Evolutionary conservation across 2,329 filamentous ascomycete species (phyloP).

Genomic region (Colletotrichum liriopes): DNA sequence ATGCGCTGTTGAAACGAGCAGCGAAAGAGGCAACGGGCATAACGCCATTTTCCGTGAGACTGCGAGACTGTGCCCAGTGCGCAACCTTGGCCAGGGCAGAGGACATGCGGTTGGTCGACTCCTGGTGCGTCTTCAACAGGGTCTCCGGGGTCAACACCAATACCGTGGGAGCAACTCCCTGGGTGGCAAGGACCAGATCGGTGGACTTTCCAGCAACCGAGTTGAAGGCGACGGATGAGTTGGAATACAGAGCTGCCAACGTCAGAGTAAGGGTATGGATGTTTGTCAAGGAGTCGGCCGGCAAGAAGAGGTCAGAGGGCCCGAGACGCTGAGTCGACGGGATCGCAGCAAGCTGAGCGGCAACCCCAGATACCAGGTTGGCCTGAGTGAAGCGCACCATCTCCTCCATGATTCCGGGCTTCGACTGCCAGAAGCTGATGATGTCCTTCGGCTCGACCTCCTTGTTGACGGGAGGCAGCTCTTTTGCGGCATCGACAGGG

Average conservation of each 20-base stretch:
- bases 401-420: conserved; percentile 69
- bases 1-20: conserved; percentile 58
- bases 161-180: conserved; percentile 84
- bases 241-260: conserved; percentile 86
- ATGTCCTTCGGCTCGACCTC: conserved; percentile 69
- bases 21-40: conserved; percentile 79
- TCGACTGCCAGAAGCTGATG: conserved; percentile 77
- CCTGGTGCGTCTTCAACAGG: conserved; percentile 76
- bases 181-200: conserved; percentile 81
- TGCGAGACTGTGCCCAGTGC: conserved; percentile 80
- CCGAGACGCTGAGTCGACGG: conserved; percentile 82
- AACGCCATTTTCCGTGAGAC: conserved; percentile 78
- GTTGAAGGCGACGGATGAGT: conserved; percentile 89
- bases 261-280: conserved; percentile 86
- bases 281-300: conserved; percentile 84
- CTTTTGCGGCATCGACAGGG: conserved; percentile 69
- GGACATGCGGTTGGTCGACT: conserved; percentile 72
- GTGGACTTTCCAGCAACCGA: conserved; percentile 84
- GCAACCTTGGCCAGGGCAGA: conserved; percentile 77
- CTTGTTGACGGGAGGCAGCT: conserved; percentile 76
- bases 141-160: conserved; percentile 84
- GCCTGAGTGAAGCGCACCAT: conserved; percentile 86
- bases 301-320: conserved; percentile 85
- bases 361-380: conserved; percentile 91
- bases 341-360: conserved; percentile 82